Base-by-base conservation (phyloP, 345 rosid species). In the Cardamine occulta region DNA sequence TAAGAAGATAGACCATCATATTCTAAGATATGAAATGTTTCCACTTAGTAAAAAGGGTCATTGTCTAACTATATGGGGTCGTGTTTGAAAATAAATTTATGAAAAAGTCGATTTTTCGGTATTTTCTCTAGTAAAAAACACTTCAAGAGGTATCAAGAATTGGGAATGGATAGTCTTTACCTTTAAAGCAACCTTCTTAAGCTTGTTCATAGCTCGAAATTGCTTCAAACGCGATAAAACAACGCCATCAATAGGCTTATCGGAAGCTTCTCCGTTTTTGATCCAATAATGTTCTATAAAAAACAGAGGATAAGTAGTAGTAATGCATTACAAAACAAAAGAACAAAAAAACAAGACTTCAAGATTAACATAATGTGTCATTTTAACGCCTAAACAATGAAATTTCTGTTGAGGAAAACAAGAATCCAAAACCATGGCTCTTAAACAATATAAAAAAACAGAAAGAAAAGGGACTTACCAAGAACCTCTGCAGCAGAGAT, bases 131-230 rank as follows among this genome's bases (percentile, higher is more conserved):
- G n/a, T n/a, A n/a, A n/a, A n/a, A n/a, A 17, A 55, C 5, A 13
- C 19, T 1, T 4, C 45, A 12, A 40, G 47, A 1, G n/a, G n/a
- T 7, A 23, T 17, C 9, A 37, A 72, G 55, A 35, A 14, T 15
- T 9, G 35, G 35, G 35, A 55, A 48, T 17, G 53, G 21, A 24
- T 11, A 12, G 2, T 59, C 19, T 26, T 56, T 66, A 91, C 97
- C 96, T 93, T 88, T 75, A 89, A 71, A 23, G 96, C 96, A 44
- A 90, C 88, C 85, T 88, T 86, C 81, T 90, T 91, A 66, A 93
- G 83, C 79, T 89, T 85, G 85, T 87, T 93, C 96, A 89, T 86
- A 49, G 89, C 91, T 77, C 88, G 84, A 79, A 94, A 91, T 79
- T 86, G 90, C 83, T 89, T 94, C 95, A 89, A 77, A 74, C 96